A percentile compares a stretch with the other conserved stretches of the same genome.
Conservation (phyloP, 306 rosid genomes). For the Trifolium pratense region DNA sequence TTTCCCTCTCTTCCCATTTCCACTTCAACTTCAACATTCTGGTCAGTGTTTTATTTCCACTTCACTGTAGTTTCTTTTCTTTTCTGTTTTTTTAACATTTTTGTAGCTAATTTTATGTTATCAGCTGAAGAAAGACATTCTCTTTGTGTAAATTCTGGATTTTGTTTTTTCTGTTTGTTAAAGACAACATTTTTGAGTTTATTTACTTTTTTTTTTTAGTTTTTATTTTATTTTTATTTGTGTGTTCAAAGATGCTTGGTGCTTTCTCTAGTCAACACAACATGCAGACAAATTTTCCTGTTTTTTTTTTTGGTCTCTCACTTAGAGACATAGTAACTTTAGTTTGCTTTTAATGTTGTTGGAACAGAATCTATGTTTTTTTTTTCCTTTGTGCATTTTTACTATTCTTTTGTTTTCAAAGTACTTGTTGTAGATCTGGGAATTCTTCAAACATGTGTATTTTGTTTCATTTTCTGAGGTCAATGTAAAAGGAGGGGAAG, state of each 20-base stretch:
- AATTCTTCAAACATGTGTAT: neutral
- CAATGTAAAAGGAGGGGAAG: constrained; percentile 35
- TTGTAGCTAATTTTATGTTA: neutral
- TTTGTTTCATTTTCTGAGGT: neutral
- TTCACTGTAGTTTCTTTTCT: neutral
- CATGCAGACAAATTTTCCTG: neutral
- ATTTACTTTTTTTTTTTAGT: neutral
- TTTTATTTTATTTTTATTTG: neutral
- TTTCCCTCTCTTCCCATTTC: constrained; percentile 16
- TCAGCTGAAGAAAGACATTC: neutral
- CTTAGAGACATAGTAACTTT: neutral
- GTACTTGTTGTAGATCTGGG: constrained; percentile 47
- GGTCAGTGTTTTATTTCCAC: neutral
- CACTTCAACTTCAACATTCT: neutral
- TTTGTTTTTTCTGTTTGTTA: neutral
- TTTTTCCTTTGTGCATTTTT: constrained; percentile 10
- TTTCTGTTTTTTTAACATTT: neutral
- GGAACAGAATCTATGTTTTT: constrained; percentile 24
- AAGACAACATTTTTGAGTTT: constrained; percentile 2
- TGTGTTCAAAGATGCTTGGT: neutral
- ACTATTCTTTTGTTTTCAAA: constrained; percentile 13
- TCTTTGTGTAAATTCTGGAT: neutral
- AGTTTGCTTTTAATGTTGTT: constrained; percentile 6
- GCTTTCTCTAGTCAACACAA: neutral
- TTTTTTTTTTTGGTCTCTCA: neutral